phyloP scores from a whole-genome alignment of 208 protist genomes.

The Leishmania major region DNA sequence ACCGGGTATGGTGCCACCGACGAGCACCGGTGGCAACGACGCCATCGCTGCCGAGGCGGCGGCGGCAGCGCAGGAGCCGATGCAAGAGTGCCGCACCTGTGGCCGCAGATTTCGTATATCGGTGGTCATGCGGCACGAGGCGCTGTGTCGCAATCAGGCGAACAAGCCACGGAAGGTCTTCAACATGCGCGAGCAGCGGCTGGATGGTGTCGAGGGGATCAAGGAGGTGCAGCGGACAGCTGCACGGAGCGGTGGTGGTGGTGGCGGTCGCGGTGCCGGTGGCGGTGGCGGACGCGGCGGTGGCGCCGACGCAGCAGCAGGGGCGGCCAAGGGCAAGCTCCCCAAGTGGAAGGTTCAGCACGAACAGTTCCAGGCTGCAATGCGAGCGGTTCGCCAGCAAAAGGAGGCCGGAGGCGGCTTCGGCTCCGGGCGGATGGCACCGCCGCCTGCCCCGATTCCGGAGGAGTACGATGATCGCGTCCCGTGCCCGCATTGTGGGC shows the following conservation, averaged over 20 bases:
- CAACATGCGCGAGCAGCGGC: slow-evolving; percentile 67
- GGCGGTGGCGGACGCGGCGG: slow-evolving; percentile 9
- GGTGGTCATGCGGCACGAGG: slow-evolving; percentile 64
- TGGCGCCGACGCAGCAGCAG: slow-evolving; percentile 2
- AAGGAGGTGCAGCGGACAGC: slow-evolving; percentile 39
- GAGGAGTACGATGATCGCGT: slow-evolving; percentile 76
- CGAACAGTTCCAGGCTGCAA: slow-evolving; percentile 89
- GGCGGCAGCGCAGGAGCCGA: slow-evolving; percentile 57
- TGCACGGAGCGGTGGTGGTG: slow-evolving; percentile 4
- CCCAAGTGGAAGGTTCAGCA: slow-evolving; percentile 93
- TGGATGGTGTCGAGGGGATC: slow-evolving; percentile 80
- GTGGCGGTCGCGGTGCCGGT: slow-evolving; percentile 5
- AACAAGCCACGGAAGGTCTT: slow-evolving; percentile 72
- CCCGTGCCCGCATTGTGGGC: slow-evolving; percentile 87
- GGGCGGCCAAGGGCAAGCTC: slow-evolving; percentile 47
- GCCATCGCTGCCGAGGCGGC: slow-evolving; percentile 37
- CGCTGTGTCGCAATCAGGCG: slow-evolving; percentile 52
- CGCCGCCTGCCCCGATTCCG: slow-evolving; percentile 47
- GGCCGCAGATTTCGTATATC: slow-evolving; percentile 76
- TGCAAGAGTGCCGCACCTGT: slow-evolving; percentile 57
- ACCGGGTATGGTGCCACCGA: slow-evolving; percentile 32
- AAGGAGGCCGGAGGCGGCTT: slow-evolving; percentile 22
- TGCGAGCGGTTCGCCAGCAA: slow-evolving; percentile 70
- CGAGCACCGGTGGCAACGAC: slow-evolving; percentile 22
- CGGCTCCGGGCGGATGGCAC: slow-evolving; percentile 22